Percentiles rank a stretch among this genome's conserved stretches.
These are phyloP conservation scores for Casuarina glauca DNA, from an alignment of 306 rosid species.

Conservation along the genomic window DNA sequence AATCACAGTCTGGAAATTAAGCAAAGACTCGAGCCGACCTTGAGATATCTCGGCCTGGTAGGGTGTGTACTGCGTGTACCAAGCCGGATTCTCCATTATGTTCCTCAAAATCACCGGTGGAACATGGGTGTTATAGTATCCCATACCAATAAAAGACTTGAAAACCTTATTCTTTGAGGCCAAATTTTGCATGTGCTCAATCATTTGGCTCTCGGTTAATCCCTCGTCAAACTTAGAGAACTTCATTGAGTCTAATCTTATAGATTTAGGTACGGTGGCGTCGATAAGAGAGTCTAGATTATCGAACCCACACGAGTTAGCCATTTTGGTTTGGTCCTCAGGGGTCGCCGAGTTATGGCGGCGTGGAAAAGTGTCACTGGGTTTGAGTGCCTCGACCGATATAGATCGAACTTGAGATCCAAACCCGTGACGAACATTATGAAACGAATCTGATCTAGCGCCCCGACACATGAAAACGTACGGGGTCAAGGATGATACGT, in stretches of 20 bases:
- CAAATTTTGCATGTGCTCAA: conserved; percentile 76
- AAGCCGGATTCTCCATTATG: conserved; percentile 95
- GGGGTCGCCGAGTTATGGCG: conserved; percentile 97
- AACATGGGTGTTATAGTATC: conserved; percentile 85
- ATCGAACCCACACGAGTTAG: conserved; percentile 57
- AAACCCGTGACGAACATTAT: conserved; percentile 29
- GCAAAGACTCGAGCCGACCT: conserved; percentile 88
- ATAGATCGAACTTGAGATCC: conserved; percentile 70
- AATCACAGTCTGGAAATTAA: conserved; percentile 81
- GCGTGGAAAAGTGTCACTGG: conserved; percentile 86
- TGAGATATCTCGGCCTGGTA: conserved; percentile 99
- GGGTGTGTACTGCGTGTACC: conserved; percentile 99
- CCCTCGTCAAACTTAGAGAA: conserved; percentile 84
- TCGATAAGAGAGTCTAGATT: conserved; percentile 70
- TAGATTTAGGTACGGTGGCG: conserved; percentile 93
- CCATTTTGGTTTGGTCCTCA: conserved; percentile 81
- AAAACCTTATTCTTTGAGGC: conserved; percentile 82
- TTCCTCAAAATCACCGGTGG: conserved; percentile 97
- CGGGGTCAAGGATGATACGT: conserved; percentile 67
- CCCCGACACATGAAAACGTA: conserved; percentile 40
- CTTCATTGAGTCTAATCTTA: conserved; percentile 63
- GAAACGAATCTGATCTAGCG: conserved; percentile 42
- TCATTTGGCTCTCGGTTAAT: conserved; percentile 84
- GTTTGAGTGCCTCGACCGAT: conserved; percentile 76
- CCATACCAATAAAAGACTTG: conserved; percentile 89